phyloP scores from a whole-genome alignment of 116 monocot genomes.

The Iris pallida region DNA sequence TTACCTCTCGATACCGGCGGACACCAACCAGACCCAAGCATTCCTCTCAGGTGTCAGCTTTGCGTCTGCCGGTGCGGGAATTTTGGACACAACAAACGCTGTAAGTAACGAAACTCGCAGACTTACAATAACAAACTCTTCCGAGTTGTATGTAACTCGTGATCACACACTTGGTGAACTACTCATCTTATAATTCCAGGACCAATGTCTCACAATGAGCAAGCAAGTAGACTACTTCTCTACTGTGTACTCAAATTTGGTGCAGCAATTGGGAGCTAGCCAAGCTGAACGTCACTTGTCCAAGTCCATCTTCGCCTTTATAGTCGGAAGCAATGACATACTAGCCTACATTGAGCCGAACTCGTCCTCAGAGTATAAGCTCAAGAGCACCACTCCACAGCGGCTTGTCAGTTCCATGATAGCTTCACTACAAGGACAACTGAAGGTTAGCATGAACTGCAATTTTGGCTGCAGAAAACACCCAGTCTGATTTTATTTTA shows the following conservation, averaged over 20 bases:
- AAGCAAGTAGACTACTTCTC: conserved; percentile 69
- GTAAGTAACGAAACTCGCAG: neutral
- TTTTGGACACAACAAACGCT: conserved; percentile 45
- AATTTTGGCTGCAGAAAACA: neutral
- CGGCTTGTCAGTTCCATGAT: conserved; percentile 41
- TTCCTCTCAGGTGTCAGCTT: conserved; percentile 64
- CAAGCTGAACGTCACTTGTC: conserved; percentile 41
- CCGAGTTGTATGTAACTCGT: neutral
- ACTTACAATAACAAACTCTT: neutral
- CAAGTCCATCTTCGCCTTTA: conserved; percentile 55
- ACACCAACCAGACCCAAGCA: conserved; percentile 14
- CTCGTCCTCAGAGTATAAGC: neutral
- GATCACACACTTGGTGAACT: neutral
- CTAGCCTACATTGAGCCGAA: conserved; percentile 36
- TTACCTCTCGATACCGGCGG: conserved; percentile 40
- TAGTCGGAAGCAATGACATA: conserved; percentile 87
- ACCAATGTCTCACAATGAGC: conserved; percentile 50
- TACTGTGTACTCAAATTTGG: conserved; percentile 29
- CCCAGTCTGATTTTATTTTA: neutral
- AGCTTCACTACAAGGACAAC: conserved; percentile 32
- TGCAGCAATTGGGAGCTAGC: conserved; percentile 31
- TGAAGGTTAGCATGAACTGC: conserved; percentile 30
- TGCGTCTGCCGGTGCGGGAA: conserved; percentile 73
- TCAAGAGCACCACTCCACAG: conserved; percentile 11
- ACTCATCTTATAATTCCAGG: conserved; percentile 24